Evolutionary conservation across 2,329 filamentous ascomycete genomes (phyloP), one percentile per base, ranked within the genome.

Genomic region (Alternaria tenuissima): DNA sequence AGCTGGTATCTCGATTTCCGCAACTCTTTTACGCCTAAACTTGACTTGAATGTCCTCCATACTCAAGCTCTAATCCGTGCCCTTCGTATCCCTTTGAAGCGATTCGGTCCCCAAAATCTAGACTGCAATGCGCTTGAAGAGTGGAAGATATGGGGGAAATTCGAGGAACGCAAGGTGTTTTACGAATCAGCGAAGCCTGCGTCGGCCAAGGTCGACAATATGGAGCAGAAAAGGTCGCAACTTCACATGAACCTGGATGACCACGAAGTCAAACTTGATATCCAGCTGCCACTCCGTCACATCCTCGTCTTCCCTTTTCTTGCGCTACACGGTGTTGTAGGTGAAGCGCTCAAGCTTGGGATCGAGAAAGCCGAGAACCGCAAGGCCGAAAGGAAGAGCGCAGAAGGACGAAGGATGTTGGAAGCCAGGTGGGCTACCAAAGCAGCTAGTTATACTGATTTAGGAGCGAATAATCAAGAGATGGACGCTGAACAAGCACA

Each of bases 21-120:
- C 0, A 39, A 65, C 14, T 52, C 52, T 1, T 75, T 74, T 38
- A 66, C 55, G 0, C 71, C 71, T 3, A 52, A 20, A n/a, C 61
- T 76, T 0, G 57, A 73, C 3, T 41, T 75, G 4, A 74, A 71
- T 20, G 69, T 74, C 0, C 57, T 75, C 38, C 72, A 76, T 34
- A 61, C 66, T 3, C 72, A 71, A 43, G 55, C 67, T 4, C 56
- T 76, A 7, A 54, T 67, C 2, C 61, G 67, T 3, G 72, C 69
- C 0, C 57, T 74, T 14, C 53, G 55, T 5, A 30, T 55, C 1
- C 68, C 69, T 5, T 18, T 71, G 5, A 63, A 62, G 42, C 30
- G 42, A 0, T 62, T 55, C 34, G 71, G 67, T 1, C 61, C 61
- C 3, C 62, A 64, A 41, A 72, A 73, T 52, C 38, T 72, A 6